Evolutionary conservation across 169 alveolate species (phyloP).

Genomic region (Cryptosporidium muris): DNA sequence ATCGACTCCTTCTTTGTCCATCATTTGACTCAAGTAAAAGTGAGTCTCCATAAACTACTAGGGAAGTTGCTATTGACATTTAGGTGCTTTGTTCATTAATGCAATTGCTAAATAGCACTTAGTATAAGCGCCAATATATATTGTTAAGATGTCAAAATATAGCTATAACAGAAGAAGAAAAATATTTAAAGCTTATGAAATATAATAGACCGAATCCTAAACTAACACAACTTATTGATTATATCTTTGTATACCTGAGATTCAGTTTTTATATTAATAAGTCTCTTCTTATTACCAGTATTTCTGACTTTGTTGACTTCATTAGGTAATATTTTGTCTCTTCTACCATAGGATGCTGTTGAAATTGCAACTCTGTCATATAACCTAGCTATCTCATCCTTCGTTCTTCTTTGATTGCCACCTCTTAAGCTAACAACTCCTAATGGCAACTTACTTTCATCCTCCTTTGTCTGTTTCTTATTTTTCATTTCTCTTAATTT

Average conservation of each 20-base stretch:
- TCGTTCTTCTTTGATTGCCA: slow-evolving; percentile 29
- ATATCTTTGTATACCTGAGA: slow-evolving; percentile 30
- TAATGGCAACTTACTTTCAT: not conserved
- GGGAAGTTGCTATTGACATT: not conserved
- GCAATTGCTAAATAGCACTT: not conserved
- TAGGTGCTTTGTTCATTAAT: not conserved
- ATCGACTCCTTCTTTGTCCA: not conserved
- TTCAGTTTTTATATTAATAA: slow-evolving; percentile 12
- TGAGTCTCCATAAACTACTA: not conserved
- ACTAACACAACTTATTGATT: slow-evolving; percentile 1
- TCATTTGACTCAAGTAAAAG: not conserved
- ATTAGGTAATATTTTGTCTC: slow-evolving; percentile 29
- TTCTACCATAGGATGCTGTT: slow-evolving; percentile 70
- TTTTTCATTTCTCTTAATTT: slow-evolving; percentile 53
- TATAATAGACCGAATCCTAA: not conserved
- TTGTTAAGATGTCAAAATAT: too few species aligned
- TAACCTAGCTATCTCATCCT: slow-evolving; percentile 12
- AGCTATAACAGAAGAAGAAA: not conserved
- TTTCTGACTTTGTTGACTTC: slow-evolving; percentile 22
- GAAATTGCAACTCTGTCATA: slow-evolving; percentile 56
- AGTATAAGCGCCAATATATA: not conserved
- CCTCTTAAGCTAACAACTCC: slow-evolving; percentile 39
- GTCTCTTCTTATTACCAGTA: slow-evolving; percentile 10
- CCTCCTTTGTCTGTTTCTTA: not conserved
- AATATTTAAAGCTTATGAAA: not conserved